Percentiles rank a stretch among this genome's conserved stretches.
Conservation (phyloP, 768 basidiomycete species). For the Gloeostereum incarnatum region DNA sequence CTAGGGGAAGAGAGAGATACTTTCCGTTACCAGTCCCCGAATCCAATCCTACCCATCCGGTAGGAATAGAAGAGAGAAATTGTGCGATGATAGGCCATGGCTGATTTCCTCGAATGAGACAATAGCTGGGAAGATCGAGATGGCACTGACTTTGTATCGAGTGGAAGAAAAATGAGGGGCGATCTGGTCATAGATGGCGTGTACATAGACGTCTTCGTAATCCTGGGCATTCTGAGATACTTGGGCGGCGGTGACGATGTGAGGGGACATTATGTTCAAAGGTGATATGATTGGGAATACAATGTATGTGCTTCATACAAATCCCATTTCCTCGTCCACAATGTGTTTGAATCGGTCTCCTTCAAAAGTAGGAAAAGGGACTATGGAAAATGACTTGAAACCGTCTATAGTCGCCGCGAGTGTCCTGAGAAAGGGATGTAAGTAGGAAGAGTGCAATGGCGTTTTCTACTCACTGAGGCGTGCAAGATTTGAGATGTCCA, state of each 20-base stretch:
- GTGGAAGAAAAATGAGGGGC: slow-evolving; percentile 85
- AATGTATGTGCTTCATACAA: no score
- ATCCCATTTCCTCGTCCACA: slow-evolving; percentile 78
- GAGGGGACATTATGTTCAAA: slow-evolving; percentile 17
- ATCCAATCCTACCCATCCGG: slow-evolving; percentile 84
- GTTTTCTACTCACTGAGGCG: slow-evolving; percentile 41
- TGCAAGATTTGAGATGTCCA: slow-evolving; percentile 48
- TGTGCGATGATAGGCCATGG: slow-evolving; percentile 83
- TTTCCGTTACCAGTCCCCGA: slow-evolving; percentile 98
- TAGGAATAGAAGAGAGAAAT: slow-evolving; percentile 63
- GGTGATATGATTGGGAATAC: no score
- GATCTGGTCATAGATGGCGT: slow-evolving; percentile 77
- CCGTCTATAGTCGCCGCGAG: slow-evolving; percentile 44
- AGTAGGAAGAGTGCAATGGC: background rate
- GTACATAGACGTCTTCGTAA: slow-evolving; percentile 74
- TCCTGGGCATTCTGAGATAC: slow-evolving; percentile 39
- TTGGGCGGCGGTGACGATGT: slow-evolving; percentile 25
- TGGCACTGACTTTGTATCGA: slow-evolving; percentile 66
- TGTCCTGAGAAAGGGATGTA: slow-evolving; percentile 24
- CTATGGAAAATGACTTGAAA: slow-evolving; percentile 33
- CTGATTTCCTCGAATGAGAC: slow-evolving; percentile 25
- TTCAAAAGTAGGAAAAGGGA: slow-evolving; percentile 63
- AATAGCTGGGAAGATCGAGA: background rate
- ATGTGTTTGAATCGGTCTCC: slow-evolving; percentile 55
- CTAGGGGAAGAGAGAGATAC: slow-evolving; percentile 72